Base-by-base conservation (phyloP, 2,329 filamentous ascomycete species). In the Neonectria ditissima region DNA sequence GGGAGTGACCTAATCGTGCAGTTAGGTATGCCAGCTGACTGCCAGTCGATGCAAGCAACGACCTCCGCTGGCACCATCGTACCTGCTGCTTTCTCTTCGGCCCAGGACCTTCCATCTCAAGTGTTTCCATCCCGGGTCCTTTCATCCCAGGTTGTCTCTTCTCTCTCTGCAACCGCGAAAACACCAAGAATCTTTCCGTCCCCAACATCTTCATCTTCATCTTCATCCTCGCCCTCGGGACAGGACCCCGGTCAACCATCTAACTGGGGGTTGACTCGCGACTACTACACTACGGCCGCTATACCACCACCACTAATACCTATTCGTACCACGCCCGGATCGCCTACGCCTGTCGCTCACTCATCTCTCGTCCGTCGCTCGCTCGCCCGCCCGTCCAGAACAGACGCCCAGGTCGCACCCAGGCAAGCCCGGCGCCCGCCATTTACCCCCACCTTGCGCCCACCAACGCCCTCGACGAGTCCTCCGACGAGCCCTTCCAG, bases 381-480 rank as follows among this genome's bases (percentile, higher is more conserved):
- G 59, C 45, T 69, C 50, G 28, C 43, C 26, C 44, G 47, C 34
- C 53, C 39, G 50, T 20, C 50, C 56, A 50, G 28, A 50, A 32
- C 28, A 34, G 26, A 32, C 20, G 50, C 32, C 59, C 18, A 52
- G 59, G 47, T 50, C 41, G 30, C 26, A 24, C 28, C 53, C 54
- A 37, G 51, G n/a, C 55, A 44, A 52, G 37, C 37, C 37, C 45
- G 41, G 48, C 69, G 69, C 70, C 69, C 67, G 71, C 71, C 56
- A 69, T 63, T 60, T 60, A 68, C 68, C 58, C 65, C 63, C 68
- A 65, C 71, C 54, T 55, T 55, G 53, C 50, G 37, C 54, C 48
- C 59, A 58, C 54, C 59, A 58, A 26, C 67, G 70, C 67, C 63
- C 65, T 72, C 71, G 67, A 70, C 70, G 59, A 55, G 59, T 48